Percentiles rank a stretch among this genome's conserved stretches.
phyloP scores from a whole-genome alignment of 192 early-diverging fungal species.

The Anaeromyces robustus region DNA sequence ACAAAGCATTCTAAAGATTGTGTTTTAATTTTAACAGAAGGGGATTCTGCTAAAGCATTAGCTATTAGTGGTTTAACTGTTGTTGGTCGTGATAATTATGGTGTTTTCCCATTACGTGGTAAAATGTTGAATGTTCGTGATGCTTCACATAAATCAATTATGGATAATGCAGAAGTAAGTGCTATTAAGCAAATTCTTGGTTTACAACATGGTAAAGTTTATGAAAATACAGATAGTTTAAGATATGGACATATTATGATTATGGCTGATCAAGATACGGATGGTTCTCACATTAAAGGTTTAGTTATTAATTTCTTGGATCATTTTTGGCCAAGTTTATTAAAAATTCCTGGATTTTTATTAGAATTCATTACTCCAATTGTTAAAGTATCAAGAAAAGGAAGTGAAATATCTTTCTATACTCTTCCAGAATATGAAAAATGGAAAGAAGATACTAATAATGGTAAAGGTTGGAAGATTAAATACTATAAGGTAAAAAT shows the following conservation, averaged over 20 bases:
- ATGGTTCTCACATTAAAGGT: conserved; percentile 94
- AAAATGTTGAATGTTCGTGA: conserved; percentile 96
- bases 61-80: conserved; percentile 74
- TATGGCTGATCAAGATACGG: conserved; percentile 98
- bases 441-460: conserved; percentile 54
- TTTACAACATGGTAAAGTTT: conserved; percentile 68
- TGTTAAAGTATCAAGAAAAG: conserved; percentile 63
- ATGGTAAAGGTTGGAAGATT: conserved; percentile 60
- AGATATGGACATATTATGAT: conserved; percentile 94
- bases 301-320: conserved; percentile 93
- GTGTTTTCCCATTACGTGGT: conserved; percentile 91
- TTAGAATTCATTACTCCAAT: conserved; percentile 96
- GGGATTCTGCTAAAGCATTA: conserved; percentile 86
- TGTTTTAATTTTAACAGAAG: conserved; percentile 92
- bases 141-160: conserved; percentile 47
- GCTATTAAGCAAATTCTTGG: conserved; percentile 88
- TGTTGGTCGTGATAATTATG: conserved; percentile 75
- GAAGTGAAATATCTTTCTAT: conserved; percentile 59
- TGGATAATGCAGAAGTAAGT: conserved; percentile 70
- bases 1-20: conserved; percentile 51
- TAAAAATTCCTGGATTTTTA: conserved; percentile 81
- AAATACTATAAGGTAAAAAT: conserved; percentile 96
- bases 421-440: conserved; percentile 83
- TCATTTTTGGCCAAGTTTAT: conserved; percentile 77
- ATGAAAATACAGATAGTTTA: conserved; percentile 52